phyloP scores from a whole-genome alignment of 2,329 filamentous ascomycete species.

The Pseudovirgaria hyperparasitica region DNA sequence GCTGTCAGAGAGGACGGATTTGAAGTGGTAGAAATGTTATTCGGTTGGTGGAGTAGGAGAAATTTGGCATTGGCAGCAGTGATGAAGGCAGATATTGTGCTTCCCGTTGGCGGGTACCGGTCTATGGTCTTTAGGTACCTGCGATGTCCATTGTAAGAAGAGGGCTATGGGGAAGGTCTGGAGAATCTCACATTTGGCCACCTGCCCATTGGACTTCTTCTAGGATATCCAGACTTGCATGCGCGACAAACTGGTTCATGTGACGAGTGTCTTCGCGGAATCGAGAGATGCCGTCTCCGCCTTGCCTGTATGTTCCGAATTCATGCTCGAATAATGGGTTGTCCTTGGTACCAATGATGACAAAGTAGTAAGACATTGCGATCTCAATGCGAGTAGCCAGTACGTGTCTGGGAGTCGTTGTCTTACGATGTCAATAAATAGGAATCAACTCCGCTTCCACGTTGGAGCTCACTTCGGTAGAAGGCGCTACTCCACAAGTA shows the following conservation, averaged over 20 bases:
- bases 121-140: constrained; percentile 97
- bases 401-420: no score
- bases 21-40: constrained; percentile 12
- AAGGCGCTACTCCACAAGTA: no score
- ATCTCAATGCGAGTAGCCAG: no score
- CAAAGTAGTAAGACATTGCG: constrained; percentile 96
- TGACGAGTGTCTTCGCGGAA: constrained; percentile 82
- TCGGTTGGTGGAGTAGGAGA: constrained; percentile 82
- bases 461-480: neutral
- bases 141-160: constrained; percentile 11
- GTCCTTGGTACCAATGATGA: constrained; percentile 89
- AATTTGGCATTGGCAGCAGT: constrained; percentile 90
- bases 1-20: constrained; percentile 18
- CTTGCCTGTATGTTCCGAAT: constrained; percentile 91
- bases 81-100: constrained; percentile 84
- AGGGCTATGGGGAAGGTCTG: neutral
- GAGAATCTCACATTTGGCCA: constrained; percentile 56
- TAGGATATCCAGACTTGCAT: constrained; percentile 85
- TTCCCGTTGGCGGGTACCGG: constrained; percentile 94
- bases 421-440: no score
- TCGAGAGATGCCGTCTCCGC: constrained; percentile 81
- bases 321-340: constrained; percentile 94
- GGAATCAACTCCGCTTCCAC: neutral
- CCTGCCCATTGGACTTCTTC: constrained; percentile 93
- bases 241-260: constrained; percentile 95